Evolutionary conservation across 202 grass and related monocot species (phyloP), one percentile per base, ranked within the genome.

Genomic region (Musa balbisiana): DNA sequence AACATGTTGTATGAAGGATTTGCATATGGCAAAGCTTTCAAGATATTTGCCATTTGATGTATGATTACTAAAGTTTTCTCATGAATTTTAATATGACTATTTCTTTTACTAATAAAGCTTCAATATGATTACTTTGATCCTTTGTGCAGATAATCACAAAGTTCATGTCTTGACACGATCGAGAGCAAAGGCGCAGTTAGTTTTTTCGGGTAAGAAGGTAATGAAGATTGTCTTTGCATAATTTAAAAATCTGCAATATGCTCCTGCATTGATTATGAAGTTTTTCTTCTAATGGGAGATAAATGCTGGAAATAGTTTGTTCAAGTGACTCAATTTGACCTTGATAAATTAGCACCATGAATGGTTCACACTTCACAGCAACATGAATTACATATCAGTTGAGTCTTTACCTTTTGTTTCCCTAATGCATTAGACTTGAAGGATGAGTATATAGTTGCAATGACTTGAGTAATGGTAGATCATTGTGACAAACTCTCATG

Each of bases 141-240:
- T 24, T 53, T 19, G 22, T 63, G 26, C 84, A 97, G 90, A 92
- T 71, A 86, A 89, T 81, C 90, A 97, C 70, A 87, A 92, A 75
- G 87, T 97, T 54, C 87, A 55, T 86, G 86, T 97, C 65, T 79
- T 97, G 80, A 97, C 93, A 76, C 85, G 88, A 85, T 97, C 90
- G 4, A 74, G 72, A 58, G 64, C 78, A 75, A 92, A 89, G 25
- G 93, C 90, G 53, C 59, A 53, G 43, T 79, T 86, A 22, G 71
- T 97, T 79, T 97, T 97, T 84, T 90, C 93, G 71, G 83, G 93
- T 96, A 94, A 86, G 81, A 87, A 86, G 87, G 83, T 89, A 89
- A 89, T 82, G 59, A 1, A 69, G 76, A 24, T 73, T 81, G 25
- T 58, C 72, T 62, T 75, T 33, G 19, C n/a, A 8, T 49, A 75